A percentile compares a stretch with the other conserved stretches of the same genome.
phyloP scores from a whole-genome alignment of 331 rosid genomes.

The Erythrophleum ivorense region DNA sequence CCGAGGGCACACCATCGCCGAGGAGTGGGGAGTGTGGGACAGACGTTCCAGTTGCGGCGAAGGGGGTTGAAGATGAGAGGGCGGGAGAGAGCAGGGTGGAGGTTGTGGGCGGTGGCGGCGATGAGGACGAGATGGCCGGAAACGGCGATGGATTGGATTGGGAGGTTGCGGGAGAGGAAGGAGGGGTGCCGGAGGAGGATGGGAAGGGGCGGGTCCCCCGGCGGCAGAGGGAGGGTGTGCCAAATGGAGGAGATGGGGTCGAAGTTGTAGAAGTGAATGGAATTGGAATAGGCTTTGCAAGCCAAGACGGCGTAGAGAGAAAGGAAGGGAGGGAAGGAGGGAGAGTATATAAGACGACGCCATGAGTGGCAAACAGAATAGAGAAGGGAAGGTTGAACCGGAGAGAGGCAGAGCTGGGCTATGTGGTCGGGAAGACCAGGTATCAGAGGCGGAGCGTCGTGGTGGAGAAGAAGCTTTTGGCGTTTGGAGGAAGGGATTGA shows the following conservation, averaged over 20 bases:
- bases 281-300: not conserved
- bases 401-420: conserved; percentile 66
- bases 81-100: conserved; percentile 58
- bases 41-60: conserved; percentile 49
- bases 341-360: conserved; percentile 73
- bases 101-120: conserved; percentile 64
- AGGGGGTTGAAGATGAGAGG: conserved; percentile 51
- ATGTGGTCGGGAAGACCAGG: conserved; percentile 80
- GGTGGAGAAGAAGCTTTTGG: not conserved
- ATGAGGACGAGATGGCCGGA: conserved; percentile 59
- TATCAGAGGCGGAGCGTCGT: conserved; percentile 33
- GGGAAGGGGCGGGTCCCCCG: conserved; percentile 54
- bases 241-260: conserved; percentile 67
- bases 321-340: conserved; percentile 71
- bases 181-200: conserved; percentile 88
- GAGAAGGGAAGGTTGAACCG: conserved; percentile 50
- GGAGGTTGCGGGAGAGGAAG: conserved; percentile 69
- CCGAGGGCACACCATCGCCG: conserved; percentile 92
- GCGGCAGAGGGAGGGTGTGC: conserved; percentile 57
- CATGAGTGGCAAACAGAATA: conserved; percentile 71
- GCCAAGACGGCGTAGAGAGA: conserved; percentile 72
- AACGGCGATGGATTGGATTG: conserved; percentile 67
- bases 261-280: conserved; percentile 37
- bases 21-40: conserved; percentile 55
- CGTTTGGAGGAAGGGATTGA: not conserved